These are phyloP conservation scores for Neonectria faginata DNA, from an alignment of 2,329 filamentous ascomycete genomes.

Conservation along the genomic window DNA sequence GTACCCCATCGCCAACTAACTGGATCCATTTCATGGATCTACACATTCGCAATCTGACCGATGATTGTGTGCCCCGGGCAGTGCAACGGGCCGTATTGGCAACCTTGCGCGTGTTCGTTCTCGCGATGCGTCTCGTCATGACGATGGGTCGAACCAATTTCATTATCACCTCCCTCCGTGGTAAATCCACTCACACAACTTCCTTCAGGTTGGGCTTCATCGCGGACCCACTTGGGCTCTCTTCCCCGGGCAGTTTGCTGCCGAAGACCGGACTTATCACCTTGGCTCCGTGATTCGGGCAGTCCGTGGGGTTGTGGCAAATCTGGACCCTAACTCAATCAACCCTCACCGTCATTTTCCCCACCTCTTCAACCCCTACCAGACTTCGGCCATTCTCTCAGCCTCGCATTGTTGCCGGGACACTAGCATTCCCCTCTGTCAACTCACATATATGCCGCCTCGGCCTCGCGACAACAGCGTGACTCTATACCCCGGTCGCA, in stretches of 20 bases:
- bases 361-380: slow-evolving; percentile 34
- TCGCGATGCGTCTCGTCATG: slow-evolving; percentile 12
- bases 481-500: slow-evolving; percentile 25
- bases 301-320: slow-evolving; percentile 23
- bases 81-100: background rate
- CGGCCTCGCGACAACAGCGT: slow-evolving; percentile 30
- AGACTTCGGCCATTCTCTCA: slow-evolving; percentile 28
- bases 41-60: slow-evolving; percentile 15
- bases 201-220: slow-evolving; percentile 33
- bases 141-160: slow-evolving; percentile 10
- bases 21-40: slow-evolving; percentile 29
- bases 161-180: slow-evolving; percentile 15
- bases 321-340: slow-evolving; percentile 29
- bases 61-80: slow-evolving; percentile 1
- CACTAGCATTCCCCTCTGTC: slow-evolving; percentile 28
- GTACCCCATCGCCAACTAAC: slow-evolving; percentile 49
- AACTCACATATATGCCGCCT: slow-evolving; percentile 26
- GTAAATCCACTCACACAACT: slow-evolving; percentile 4
- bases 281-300: slow-evolving; percentile 24
- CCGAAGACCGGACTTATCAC: slow-evolving; percentile 37
- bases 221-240: slow-evolving; percentile 34
- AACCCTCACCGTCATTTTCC: slow-evolving; percentile 32
- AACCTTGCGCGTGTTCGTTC: background rate
- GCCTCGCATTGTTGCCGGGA: slow-evolving; percentile 22
- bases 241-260: slow-evolving; percentile 27